Evolutionary conservation across 768 basidiomycete species (phyloP).

Genomic region (Pleurotus tuoliensis): DNA sequence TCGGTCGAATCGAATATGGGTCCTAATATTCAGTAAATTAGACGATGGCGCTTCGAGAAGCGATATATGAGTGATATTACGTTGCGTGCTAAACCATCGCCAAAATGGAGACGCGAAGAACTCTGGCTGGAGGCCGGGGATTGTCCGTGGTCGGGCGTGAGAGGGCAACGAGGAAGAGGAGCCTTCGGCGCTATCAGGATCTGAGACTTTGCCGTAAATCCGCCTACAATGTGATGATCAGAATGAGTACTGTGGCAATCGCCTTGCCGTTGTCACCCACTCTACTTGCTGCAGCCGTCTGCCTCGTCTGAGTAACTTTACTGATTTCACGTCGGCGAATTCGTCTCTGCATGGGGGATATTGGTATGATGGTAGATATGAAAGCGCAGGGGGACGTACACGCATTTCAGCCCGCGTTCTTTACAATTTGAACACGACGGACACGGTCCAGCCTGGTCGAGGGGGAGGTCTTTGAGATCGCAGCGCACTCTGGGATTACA

Average conservation of each 20-base stretch:
- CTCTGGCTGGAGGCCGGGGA: constrained; percentile 69
- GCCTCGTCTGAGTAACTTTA: constrained; percentile 78
- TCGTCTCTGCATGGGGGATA: constrained; percentile 53
- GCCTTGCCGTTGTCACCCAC: constrained; percentile 37
- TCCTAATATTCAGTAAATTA: constrained; percentile 40
- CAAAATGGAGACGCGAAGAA: constrained; percentile 89
- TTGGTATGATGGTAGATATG: constrained; percentile 2
- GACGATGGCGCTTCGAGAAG: constrained; percentile 7
- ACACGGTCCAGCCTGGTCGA: constrained; percentile 40
- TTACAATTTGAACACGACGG: constrained; percentile 84
- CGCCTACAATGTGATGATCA: constrained; percentile 41
- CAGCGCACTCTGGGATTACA: constrained; percentile 71
- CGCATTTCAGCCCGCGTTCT: constrained; percentile 88
- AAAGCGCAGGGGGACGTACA: constrained; percentile 51
- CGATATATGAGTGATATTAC: constrained; percentile 37
- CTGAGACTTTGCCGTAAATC: constrained; percentile 69
- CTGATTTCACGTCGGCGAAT: constrained; percentile 87
- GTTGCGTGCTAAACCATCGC: constrained; percentile 78
- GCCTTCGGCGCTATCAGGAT: constrained; percentile 30
- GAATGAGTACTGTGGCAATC: constrained; percentile 1
- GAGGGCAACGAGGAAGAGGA: constrained; percentile 27
- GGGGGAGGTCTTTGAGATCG: constrained; percentile 81
- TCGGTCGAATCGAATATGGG: constrained; percentile 50
- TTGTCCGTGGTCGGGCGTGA: constrained; percentile 45
- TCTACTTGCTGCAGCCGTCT: constrained; percentile 82